Evolutionary conservation across 1,139 yeast genomes (phyloP).

Genomic region (Saccharomycopsis hybrid): DNA sequence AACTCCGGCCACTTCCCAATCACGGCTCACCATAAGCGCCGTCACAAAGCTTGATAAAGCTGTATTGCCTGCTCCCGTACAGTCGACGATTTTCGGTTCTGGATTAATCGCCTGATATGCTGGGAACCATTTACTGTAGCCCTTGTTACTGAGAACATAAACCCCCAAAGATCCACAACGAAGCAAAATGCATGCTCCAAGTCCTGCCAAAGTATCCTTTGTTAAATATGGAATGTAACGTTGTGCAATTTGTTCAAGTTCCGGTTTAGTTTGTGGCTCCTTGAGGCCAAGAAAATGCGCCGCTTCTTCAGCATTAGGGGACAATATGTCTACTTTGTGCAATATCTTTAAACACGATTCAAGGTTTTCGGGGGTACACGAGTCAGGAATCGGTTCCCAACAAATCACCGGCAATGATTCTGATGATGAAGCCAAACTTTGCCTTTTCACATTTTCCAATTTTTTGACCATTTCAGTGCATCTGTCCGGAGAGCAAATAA

Average conservation of each 20-base stretch:
- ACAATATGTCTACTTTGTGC: slow-evolving; percentile 48
- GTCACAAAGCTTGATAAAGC: slow-evolving; percentile 77
- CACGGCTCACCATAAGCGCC: slow-evolving; percentile 44
- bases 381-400: slow-evolving; percentile 87
- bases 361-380: slow-evolving; percentile 49
- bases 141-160: slow-evolving; percentile 29
- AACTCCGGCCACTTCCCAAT: slow-evolving; percentile 51
- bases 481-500: slow-evolving; percentile 68
- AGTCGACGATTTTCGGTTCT: slow-evolving; percentile 56
- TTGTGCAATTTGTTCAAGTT: slow-evolving; percentile 38
- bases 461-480: slow-evolving; percentile 41
- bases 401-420: slow-evolving; percentile 33
- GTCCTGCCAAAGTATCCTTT: slow-evolving; percentile 25
- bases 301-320: slow-evolving; percentile 86
- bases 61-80: slow-evolving; percentile 93
- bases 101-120: slow-evolving; percentile 52
- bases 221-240: slow-evolving; percentile 38
- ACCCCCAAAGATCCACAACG: slow-evolving; percentile 74
- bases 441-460: slow-evolving; percentile 23
- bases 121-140: slow-evolving; percentile 43
- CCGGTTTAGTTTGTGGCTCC: slow-evolving; percentile 37
- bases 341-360: slow-evolving; percentile 37
- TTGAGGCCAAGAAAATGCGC: slow-evolving; percentile 45
- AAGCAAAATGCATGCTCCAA: slow-evolving; percentile 46
- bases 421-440: neutral